Conservation (phyloP, 2,329 filamentous ascomycete species). For the Trichoderma asperellum region DNA sequence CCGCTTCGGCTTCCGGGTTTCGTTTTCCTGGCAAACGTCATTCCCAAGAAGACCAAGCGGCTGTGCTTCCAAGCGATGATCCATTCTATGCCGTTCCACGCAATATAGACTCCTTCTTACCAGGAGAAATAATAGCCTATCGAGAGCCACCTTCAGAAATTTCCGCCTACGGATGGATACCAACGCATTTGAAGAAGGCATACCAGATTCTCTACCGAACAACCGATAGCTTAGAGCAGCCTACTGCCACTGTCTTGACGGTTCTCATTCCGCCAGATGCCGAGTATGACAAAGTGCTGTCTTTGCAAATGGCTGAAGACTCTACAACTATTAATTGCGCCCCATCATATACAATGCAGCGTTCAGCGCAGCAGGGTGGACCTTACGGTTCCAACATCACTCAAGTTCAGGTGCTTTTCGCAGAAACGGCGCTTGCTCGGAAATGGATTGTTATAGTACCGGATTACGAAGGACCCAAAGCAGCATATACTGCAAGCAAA, state of each 20-base stretch:
- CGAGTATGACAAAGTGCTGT: conserved; percentile 41
- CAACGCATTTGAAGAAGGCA: conserved; percentile 29
- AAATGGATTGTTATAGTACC: conserved; percentile 57
- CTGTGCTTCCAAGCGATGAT: conserved; percentile 29
- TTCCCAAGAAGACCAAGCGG: background rate
- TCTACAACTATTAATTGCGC: conserved; percentile 44
- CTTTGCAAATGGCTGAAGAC: conserved; percentile 49
- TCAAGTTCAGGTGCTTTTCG: conserved; percentile 33
- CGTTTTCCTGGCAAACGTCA: background rate
- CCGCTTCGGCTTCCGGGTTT: background rate
- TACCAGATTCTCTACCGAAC: conserved; percentile 48
- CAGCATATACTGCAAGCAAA: conserved; percentile 47
- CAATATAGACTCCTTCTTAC: background rate
- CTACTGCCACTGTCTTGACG: conserved; percentile 45
- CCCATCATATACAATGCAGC: conserved; percentile 36
- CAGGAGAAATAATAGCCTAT: conserved; percentile 30
- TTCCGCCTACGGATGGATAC: conserved; percentile 30
- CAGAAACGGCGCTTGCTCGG: conserved; percentile 41
- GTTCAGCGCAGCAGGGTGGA: conserved; percentile 33
- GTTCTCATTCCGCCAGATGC: conserved; percentile 44
- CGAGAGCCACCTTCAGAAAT: conserved; percentile 28
- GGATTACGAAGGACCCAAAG: conserved; percentile 51
- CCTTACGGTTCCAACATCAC: conserved; percentile 43
- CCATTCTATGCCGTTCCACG: conserved; percentile 31
- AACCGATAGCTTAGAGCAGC: conserved; percentile 41